Evolutionary conservation across 805 yeast species (phyloP).

Genomic region (Isabelozyma rhagii): DNA sequence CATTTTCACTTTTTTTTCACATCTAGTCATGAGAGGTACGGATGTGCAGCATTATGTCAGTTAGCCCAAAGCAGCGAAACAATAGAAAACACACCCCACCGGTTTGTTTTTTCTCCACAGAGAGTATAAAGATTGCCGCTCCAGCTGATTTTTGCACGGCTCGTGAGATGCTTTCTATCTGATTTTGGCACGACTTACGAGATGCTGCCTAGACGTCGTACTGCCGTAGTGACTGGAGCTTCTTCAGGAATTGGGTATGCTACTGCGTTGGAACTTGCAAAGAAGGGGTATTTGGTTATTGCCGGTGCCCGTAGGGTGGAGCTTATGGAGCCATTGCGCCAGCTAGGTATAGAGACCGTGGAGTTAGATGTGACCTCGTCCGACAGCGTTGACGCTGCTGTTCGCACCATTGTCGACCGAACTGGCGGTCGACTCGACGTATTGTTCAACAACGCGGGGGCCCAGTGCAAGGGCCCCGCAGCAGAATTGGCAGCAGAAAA

Average conservation of each 20-base stretch:
- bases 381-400: conserved; percentile 22
- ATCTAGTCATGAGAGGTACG: too few species aligned
- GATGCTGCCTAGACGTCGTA: too few species aligned
- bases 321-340: conserved; percentile 19
- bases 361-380: conserved; percentile 36
- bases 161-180: too few species aligned
- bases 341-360: conserved; percentile 26
- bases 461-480: conserved; percentile 25
- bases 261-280: conserved; percentile 40
- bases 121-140: too few species aligned
- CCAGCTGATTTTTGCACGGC: too few species aligned
- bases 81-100: too few species aligned
- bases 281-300: conserved; percentile 32
- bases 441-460: conserved; percentile 43
- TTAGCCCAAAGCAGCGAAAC: too few species aligned
- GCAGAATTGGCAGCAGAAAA: conserved; percentile 23
- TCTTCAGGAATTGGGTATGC: conserved; percentile 60
- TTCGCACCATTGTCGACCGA: conserved; percentile 6
- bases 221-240: conserved; percentile 51
- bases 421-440: conserved; percentile 32
- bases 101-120: too few species aligned
- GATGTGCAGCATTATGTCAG: too few species aligned
- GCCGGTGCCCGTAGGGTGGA: too few species aligned
- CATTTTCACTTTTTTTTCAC: too few species aligned
- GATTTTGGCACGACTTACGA: too few species aligned